phyloP scores from a whole-genome alignment of 306 rosid genomes.

The Crataegus laevigata region DNA sequence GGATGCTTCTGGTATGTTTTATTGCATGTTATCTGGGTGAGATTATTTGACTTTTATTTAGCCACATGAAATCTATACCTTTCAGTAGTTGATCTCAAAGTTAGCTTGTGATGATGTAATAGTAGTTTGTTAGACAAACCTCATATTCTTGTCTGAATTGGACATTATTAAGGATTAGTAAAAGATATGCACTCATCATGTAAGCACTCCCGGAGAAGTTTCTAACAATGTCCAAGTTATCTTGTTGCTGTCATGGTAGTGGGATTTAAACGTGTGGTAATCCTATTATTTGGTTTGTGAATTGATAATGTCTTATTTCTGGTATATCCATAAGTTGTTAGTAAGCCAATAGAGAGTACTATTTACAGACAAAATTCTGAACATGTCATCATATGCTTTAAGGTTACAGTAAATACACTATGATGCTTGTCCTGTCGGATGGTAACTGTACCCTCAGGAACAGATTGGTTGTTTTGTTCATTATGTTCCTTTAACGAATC shows the following conservation, averaged over 20 bases:
- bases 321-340: neutral
- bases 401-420: neutral
- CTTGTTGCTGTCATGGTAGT: neutral
- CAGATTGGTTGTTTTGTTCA: neutral
- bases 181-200: neutral
- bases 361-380: neutral
- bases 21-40: neutral
- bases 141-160: neutral
- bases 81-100: neutral
- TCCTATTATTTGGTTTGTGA: no score
- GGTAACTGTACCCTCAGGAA: neutral
- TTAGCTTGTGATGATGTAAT: neutral
- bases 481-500: neutral
- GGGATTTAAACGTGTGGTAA: neutral
- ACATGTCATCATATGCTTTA: neutral
- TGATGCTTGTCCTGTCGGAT: neutral
- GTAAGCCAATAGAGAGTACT: neutral
- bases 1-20: conserved; percentile 61
- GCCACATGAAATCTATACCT: neutral
- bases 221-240: neutral
- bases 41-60: neutral
- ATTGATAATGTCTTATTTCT: neutral
- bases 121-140: neutral
- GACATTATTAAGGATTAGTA: neutral
- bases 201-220: neutral